Percentiles rank a stretch among this genome's conserved stretches.
phyloP scores from a whole-genome alignment of 2,329 filamentous ascomycete species.

The Zymoseptoria ardabiliae region DNA sequence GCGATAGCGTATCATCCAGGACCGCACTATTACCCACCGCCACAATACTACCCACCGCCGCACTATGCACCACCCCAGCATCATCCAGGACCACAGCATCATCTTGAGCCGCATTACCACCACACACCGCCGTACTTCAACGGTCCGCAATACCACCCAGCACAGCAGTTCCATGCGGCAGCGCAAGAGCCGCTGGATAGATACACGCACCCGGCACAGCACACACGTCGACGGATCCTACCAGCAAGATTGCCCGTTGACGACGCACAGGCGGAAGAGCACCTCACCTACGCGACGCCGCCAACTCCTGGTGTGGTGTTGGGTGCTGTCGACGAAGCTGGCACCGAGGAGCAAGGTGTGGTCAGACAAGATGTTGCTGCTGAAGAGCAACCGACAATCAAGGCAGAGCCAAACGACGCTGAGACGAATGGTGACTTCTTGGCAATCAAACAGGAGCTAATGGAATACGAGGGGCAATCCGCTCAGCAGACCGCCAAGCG shows the following conservation, averaged over 20 bases:
- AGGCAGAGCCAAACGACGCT: not conserved
- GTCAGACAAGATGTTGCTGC: not conserved
- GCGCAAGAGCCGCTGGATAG: not conserved
- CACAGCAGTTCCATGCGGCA: not conserved
- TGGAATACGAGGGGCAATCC: not conserved
- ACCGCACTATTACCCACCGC: not conserved
- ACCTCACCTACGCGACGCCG: not conserved
- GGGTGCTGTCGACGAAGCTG: not conserved
- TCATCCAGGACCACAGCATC: not conserved
- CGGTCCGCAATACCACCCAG: not conserved
- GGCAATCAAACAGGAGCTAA: not conserved
- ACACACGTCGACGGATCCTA: not conserved
- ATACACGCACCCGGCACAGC: not conserved
- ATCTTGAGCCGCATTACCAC: not conserved
- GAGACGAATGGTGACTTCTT: not conserved
- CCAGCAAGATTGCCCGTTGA: not conserved
- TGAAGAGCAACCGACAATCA: not conserved
- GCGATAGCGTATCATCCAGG: not conserved
- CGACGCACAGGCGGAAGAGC: not conserved
- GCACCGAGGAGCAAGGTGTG: not conserved
- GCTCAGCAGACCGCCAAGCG: not conserved
- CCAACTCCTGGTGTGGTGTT: not conserved
- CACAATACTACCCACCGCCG: not conserved
- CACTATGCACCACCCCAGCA: not conserved
- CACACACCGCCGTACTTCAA: not conserved